Percentiles rank a stretch among this genome's conserved stretches.
These are phyloP conservation scores for Leishmania amazonensis DNA, from an alignment of 208 protist species.

Conservation along the genomic window DNA sequence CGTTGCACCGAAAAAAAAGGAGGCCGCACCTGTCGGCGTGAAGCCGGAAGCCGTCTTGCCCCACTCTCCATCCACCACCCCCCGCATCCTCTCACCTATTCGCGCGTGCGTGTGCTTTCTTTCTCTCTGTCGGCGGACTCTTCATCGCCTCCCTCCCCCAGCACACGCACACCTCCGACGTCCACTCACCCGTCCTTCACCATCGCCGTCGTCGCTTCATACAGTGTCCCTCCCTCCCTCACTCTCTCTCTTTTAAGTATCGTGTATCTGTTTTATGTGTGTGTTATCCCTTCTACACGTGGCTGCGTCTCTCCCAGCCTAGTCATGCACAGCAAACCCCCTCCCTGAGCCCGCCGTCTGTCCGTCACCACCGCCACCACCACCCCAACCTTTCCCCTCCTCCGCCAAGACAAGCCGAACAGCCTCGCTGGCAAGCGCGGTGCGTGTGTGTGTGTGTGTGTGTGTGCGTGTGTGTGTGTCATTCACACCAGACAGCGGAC, in stretches of 20 bases:
- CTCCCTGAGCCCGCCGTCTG: neutral
- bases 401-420: neutral
- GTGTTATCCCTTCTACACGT: neutral
- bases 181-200: neutral
- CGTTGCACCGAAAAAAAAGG: too few relatives aligned
- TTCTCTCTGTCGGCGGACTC: neutral
- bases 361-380: neutral
- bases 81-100: too few relatives aligned
- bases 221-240: neutral
- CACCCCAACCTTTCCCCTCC: neutral
- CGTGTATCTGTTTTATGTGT: neutral
- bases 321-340: neutral
- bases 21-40: too few relatives aligned
- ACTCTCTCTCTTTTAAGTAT: neutral
- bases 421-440: neutral
- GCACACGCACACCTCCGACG: neutral
- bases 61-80: too few relatives aligned
- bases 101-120: neutral
- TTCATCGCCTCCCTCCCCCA: neutral
- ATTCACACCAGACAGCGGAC: neutral
- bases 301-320: neutral
- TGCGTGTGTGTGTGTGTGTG: neutral
- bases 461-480: neutral
- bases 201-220: neutral
- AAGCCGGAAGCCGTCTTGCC: too few relatives aligned